A percentile compares a stretch with the other conserved stretches of the same genome.
Evolutionary conservation across 306 rosid species (phyloP).

Genomic region (Hippophae rhamnoides): DNA sequence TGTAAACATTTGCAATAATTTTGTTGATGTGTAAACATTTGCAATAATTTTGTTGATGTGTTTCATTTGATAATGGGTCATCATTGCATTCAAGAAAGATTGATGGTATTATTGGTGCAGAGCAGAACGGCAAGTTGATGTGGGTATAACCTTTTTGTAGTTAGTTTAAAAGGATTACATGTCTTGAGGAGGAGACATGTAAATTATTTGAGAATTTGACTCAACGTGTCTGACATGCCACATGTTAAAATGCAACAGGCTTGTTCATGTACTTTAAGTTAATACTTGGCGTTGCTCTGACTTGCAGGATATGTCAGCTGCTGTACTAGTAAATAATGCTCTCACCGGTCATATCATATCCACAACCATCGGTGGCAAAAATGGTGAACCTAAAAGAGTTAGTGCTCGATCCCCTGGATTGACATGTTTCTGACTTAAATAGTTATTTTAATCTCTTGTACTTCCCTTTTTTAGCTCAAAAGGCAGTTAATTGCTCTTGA

Average conservation of each 20-base stretch:
- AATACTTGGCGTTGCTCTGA: constrained; percentile 6
- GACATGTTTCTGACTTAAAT: background rate
- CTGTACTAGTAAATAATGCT: constrained; percentile 55
- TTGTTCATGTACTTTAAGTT: constrained; percentile 1
- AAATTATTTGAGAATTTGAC: too few species aligned
- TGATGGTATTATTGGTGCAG: background rate
- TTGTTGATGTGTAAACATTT: background rate
- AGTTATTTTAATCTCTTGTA: too few species aligned
- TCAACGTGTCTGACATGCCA: background rate
- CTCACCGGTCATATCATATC: constrained; percentile 90
- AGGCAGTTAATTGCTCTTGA: too few species aligned
- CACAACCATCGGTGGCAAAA: constrained; percentile 91
- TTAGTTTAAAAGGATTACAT: too few species aligned
- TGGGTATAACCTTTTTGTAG: background rate
- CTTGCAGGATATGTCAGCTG: constrained; percentile 80
- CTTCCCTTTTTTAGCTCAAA: too few species aligned
- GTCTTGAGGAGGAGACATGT: too few species aligned
- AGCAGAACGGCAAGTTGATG: background rate
- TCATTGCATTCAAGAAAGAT: background rate
- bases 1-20: background rate
- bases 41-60: background rate
- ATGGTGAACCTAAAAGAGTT: constrained; percentile 91
- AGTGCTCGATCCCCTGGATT: constrained; percentile 14
- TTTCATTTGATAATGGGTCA: background rate
- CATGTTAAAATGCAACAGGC: constrained; percentile 5